phyloP scores from a whole-genome alignment of 2,329 filamentous ascomycete genomes.

The Claviceps sorghi region DNA sequence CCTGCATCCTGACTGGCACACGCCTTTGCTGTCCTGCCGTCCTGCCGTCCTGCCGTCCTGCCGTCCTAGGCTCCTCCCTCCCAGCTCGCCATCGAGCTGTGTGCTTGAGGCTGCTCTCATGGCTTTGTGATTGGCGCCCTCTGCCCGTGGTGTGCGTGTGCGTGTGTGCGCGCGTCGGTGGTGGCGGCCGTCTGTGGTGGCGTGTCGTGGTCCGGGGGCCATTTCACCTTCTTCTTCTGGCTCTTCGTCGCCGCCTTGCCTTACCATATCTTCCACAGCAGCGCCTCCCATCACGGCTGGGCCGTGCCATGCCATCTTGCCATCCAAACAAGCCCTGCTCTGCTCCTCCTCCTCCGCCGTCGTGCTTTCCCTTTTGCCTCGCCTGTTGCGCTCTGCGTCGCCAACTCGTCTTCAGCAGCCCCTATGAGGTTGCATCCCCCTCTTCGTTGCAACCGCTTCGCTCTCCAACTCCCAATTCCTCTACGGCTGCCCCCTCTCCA shows the following conservation, averaged over 20 bases:
- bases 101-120: background rate
- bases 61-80: background rate
- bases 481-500: background rate
- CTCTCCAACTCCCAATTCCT: background rate
- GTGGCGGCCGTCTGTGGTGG: no score
- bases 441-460: conserved; percentile 2
- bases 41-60: no score
- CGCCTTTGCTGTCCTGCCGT: background rate
- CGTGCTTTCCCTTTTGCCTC: background rate
- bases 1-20: background rate
- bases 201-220: conserved; percentile 1
- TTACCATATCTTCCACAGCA: conserved; percentile 1
- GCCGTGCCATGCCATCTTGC: background rate
- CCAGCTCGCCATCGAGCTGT: conserved; percentile 1
- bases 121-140: conserved; percentile 6
- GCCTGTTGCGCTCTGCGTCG: background rate
- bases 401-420: conserved; percentile 3
- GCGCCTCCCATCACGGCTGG: background rate
- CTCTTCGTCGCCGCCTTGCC: conserved; percentile 4
- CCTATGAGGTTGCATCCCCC: conserved; percentile 4
- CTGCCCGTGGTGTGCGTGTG: conserved; percentile 1
- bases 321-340: conserved; percentile 2
- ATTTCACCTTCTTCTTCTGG: conserved; percentile 8
- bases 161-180: no score
- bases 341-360: background rate